Evolutionary conservation across 208 protist genomes (phyloP).

Genomic region (Balamuthia mandrillaris): DNA sequence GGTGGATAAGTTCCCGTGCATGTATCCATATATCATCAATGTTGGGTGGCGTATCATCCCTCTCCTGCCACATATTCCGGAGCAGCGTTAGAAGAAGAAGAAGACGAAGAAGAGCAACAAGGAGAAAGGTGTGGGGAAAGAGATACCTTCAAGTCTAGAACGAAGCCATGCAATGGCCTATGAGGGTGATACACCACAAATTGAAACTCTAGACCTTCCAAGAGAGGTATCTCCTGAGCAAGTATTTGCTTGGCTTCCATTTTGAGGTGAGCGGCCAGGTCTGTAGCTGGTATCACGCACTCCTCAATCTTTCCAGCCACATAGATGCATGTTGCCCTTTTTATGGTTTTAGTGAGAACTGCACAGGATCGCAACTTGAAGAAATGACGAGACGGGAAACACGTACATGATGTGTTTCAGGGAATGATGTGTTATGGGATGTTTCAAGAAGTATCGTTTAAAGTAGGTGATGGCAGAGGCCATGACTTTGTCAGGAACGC

Average conservation of each 20-base stretch:
- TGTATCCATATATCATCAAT: neutral
- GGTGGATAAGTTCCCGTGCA: neutral
- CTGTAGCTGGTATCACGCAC: neutral
- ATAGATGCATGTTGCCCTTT: neutral
- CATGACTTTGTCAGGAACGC: neutral
- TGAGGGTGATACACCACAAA: neutral
- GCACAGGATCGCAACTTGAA: neutral
- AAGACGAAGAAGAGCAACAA: neutral
- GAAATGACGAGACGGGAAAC: neutral
- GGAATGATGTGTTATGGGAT: neutral
- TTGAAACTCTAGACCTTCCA: slow-evolving; percentile 1
- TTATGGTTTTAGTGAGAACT: neutral
- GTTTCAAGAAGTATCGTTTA: neutral
- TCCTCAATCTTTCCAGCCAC: slow-evolving; percentile 8
- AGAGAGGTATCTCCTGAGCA: neutral
- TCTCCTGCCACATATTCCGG: neutral
- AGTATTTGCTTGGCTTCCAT: neutral
- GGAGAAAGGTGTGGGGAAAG: neutral
- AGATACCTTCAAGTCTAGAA: neutral
- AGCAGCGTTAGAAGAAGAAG: neutral
- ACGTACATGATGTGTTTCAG: neutral
- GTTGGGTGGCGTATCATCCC: neutral
- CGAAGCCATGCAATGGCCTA: neutral
- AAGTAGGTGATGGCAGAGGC: slow-evolving; percentile 5
- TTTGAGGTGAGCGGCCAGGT: neutral